phyloP scores from a whole-genome alignment of 2,329 filamentous ascomycete genomes.

The Colletotrichum sp. region DNA sequence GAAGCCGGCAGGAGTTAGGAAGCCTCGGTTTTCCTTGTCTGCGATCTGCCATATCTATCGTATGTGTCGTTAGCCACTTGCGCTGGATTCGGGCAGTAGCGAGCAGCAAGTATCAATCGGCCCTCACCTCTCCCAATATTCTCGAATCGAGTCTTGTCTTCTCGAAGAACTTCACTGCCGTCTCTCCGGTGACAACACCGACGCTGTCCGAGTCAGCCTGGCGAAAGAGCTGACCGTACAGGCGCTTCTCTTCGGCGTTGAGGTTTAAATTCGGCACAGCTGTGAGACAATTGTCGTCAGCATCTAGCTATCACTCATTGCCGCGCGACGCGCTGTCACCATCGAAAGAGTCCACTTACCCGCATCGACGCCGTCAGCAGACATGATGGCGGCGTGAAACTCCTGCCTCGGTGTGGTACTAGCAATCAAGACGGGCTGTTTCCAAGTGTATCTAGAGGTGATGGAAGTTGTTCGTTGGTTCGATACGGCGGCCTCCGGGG shows the following conservation, averaged over 20 bases:
- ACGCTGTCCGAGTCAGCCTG: constrained; percentile 91
- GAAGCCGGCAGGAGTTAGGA: constrained; percentile 92
- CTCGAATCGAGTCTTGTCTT: constrained; percentile 89
- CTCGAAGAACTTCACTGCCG: constrained; percentile 97
- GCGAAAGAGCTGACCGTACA: constrained; percentile 91
- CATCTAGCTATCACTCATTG: background rate
- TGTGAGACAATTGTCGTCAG: constrained; percentile 31
- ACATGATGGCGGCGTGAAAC: constrained; percentile 5
- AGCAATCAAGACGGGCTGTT: background rate
- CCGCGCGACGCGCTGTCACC: background rate
- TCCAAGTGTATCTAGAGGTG: background rate
- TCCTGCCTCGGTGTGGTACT: background rate
- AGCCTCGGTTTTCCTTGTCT: constrained; percentile 93
- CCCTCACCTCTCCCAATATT: constrained; percentile 81
- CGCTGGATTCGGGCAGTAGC: background rate
- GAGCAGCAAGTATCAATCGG: background rate
- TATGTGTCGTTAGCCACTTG: background rate
- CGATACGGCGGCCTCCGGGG: constrained; percentile 1
- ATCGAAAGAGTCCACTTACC: background rate
- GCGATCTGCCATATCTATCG: constrained; percentile 97
- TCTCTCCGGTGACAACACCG: constrained; percentile 93
- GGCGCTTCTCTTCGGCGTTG: constrained; percentile 88
- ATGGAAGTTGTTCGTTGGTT: background rate
- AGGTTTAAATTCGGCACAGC: constrained; percentile 79
- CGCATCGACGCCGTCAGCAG: constrained; percentile 17